Evolutionary conservation across 108 stramenopile genomes (phyloP).

Genomic region (Nannochloropsis oceanica): DNA sequence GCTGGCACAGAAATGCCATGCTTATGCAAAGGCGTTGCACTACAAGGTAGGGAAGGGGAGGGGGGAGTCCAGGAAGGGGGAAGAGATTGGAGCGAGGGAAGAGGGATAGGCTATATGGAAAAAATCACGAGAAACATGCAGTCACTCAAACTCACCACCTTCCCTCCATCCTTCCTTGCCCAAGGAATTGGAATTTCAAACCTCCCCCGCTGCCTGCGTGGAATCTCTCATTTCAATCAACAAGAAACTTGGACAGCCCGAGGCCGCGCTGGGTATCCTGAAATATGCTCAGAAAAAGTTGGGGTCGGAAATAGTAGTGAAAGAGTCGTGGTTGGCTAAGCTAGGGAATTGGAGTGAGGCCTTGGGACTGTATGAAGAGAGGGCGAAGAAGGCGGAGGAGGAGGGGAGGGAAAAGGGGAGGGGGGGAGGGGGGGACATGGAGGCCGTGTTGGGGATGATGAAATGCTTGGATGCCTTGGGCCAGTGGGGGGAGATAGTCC

Average conservation of each 20-base stretch:
- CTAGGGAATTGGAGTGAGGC: constrained; percentile 88
- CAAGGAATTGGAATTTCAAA: constrained; percentile 74
- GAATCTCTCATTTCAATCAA: constrained; percentile 90
- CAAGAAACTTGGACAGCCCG: constrained; percentile 84
- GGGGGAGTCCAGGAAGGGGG: background rate
- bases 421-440: constrained; percentile 50
- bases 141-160: no score
- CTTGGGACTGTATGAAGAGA: constrained; percentile 57
- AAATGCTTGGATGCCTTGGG: constrained; percentile 85
- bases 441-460: constrained; percentile 76
- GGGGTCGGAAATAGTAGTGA: constrained; percentile 34
- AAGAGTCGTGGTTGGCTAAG: constrained; percentile 86
- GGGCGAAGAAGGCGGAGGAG: constrained; percentile 17
- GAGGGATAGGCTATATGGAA: no score
- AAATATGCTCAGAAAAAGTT: constrained; percentile 60
- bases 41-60: constrained; percentile 9
- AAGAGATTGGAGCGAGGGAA: background rate
- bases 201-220: constrained; percentile 47
- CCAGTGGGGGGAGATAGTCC: constrained; percentile 68
- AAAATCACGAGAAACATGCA: no score
- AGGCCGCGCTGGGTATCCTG: constrained; percentile 85
- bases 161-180: constrained; percentile 58
- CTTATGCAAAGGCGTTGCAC: constrained; percentile 88
- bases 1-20: constrained; percentile 80
- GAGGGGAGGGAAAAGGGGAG: constrained; percentile 32